Base-by-base conservation (phyloP, 805 yeast species). In the Yarrowia osloensis region DNA sequence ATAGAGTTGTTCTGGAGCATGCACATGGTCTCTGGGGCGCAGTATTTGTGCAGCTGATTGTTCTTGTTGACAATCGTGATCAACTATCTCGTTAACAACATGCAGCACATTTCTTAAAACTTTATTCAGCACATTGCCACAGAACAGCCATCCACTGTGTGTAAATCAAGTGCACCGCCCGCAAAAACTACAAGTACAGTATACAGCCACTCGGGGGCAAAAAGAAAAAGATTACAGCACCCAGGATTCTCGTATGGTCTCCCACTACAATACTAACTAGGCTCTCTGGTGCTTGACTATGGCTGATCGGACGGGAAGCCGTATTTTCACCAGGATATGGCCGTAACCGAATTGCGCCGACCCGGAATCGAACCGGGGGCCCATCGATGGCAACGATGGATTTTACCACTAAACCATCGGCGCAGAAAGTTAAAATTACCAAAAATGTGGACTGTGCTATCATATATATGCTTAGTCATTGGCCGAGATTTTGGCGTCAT, bases 361-460 rank as follows among this genome's bases (percentile, higher is more conserved):
- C 61, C 61, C 61, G 61, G 61, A 54, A 54, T 54, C 44, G 61
- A 54, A 54, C 61, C 61, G 61, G 61, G 61, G 61, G 61, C 61
- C 61, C 61, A 54, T 54, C 61, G 61, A 54, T 54, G 61, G 61
- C 61, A 54, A 54, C 61, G 61, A 54, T 54, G 61, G 61, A 54
- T 54, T 54, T 54, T 54, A 52, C 59, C 59, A 52, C 59, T 52
- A 52, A 52, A 52, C 59, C 59, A 52, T 52, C 59, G 59, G 59
- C 59, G 59, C 59, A 33, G 21, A 17, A 26, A 33, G 11, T 35
- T 33, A 7, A n/a, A 33, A 6, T 21, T 11, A 13, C 15, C 17
- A 5, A 52, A 52, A 52, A 19, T 11, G 5, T 19, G 40, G 57
- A n/a, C 15, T 29, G 11, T 15, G 6, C n/a, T n/a, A n/a, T 21